Percentiles rank a stretch among this genome's conserved stretches.
phyloP scores from a whole-genome alignment of 163 green algal genomes.

The Scenedesmus sp. region DNA sequence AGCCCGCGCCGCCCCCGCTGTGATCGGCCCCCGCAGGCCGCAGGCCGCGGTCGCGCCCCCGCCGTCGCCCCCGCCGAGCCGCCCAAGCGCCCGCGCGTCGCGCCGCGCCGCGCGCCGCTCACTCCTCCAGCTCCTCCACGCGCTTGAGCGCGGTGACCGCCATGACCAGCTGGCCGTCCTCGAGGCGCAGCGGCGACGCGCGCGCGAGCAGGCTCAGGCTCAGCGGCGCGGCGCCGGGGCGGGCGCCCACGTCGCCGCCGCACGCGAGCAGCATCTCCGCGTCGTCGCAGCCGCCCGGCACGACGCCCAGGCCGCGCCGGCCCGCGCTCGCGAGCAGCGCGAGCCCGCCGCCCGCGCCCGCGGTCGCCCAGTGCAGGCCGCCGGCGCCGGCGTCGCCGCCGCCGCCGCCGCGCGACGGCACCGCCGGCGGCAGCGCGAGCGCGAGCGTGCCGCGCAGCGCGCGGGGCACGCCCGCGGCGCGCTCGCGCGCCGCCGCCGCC shows the following conservation, averaged over 20 bases:
- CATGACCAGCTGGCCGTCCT: conserved; percentile 41
- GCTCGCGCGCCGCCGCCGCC: conserved; percentile 22
- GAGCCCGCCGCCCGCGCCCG: conserved; percentile 11
- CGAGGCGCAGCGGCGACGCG: conserved; percentile 27
- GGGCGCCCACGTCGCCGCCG: background rate
- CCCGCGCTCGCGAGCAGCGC: background rate
- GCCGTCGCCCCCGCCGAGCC: too few species aligned
- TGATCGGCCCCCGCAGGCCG: too few species aligned
- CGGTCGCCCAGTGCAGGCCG: conserved; percentile 19
- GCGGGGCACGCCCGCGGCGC: background rate
- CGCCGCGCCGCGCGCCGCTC: too few species aligned
- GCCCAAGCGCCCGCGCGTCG: too few species aligned
- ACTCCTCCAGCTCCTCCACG: conserved; percentile 39
- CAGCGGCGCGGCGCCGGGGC: background rate
- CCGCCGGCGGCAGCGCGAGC: background rate
- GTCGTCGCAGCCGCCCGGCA: conserved; percentile 22
- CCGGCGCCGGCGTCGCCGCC: background rate
- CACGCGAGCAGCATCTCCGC: conserved; percentile 12
- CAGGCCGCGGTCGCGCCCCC: too few species aligned
- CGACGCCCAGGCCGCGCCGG: background rate
- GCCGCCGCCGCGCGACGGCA: background rate
- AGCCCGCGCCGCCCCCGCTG: too few species aligned
- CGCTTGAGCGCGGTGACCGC: conserved; percentile 32
- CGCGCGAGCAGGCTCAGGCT: conserved; percentile 41
- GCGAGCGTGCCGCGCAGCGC: too few species aligned